Evolutionary conservation across 352 stramenopile genomes (phyloP), one percentile per base, ranked within the genome.

Genomic region (Pythium rishiriense): DNA sequence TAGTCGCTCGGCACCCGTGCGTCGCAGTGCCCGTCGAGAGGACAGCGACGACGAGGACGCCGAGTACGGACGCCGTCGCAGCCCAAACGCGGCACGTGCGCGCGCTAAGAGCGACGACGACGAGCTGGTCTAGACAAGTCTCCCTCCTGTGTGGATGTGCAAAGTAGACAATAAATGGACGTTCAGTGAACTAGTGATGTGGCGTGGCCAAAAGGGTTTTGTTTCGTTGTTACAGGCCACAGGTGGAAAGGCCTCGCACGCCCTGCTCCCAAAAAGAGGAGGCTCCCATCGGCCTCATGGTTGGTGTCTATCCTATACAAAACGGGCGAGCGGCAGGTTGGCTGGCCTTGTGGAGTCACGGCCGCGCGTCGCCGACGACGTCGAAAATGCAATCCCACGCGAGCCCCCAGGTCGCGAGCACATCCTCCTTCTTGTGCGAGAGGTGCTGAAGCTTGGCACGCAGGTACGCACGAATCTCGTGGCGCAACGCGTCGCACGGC

Each of bases 351-450:
- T 11, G 28, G 35, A 15, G 4, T 25, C 29, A 39, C 4, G 22
- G 67, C n/a, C 47, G 68, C 26, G 37, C 47, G 21, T 63, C 46
- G 26, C 60, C 70, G 35, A 64, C 72, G 15, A 69, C 74, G 19
- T 88, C 78, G 43, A 91, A 90, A 24, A 91, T 66, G 10, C 75
- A 75, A 46, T 90, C 73, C 80, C 80, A 91, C 14, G 66, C 80
- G 48, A 90, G 54, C 1, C 80, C 79, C 82, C 82, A 91, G 15
- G 75, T 85, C 10, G 78, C 83, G 8, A 88, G 63, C 29, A 85
- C 80, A 35, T 88, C 75, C 62, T 91, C 82, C 35, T 76, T 63
- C 29, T 69, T 39, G 31, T 75, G 64, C 29, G 69, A 69, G 28
- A 89, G 76, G 45, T 83, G 69, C 45, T 78, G 69, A 63, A 90